These are phyloP conservation scores for Capsicum baccatum DNA, from an alignment of 257 asterid genomes.

Conservation along the genomic window DNA sequence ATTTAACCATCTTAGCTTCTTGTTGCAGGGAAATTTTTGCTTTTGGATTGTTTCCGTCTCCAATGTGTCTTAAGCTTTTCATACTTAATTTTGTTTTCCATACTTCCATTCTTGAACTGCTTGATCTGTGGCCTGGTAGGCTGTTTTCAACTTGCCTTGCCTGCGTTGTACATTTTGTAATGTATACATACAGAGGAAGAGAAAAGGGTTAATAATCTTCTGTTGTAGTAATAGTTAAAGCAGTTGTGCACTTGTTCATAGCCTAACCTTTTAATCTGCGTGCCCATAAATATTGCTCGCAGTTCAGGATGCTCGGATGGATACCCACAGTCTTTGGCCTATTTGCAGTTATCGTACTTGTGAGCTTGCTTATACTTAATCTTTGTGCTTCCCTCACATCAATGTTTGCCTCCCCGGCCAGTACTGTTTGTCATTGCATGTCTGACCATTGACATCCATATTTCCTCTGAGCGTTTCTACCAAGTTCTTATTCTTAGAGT, in stretches of 20 bases:
- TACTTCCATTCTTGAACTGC: slow-evolving; percentile 43
- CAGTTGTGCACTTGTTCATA: background rate
- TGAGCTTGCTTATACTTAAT: slow-evolving; percentile 61
- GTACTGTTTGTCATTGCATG: slow-evolving; percentile 69
- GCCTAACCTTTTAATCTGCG: background rate
- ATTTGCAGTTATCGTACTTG: slow-evolving; percentile 50
- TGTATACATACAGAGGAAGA: slow-evolving; percentile 49
- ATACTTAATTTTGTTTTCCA: background rate
- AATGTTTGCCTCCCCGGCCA: slow-evolving; percentile 81
- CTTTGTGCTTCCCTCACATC: slow-evolving; percentile 74
- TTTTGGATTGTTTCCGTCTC: slow-evolving; percentile 75
- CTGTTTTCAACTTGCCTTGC: slow-evolving; percentile 64
- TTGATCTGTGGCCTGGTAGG: slow-evolving; percentile 82
- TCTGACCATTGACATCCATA: background rate
- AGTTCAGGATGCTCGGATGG: slow-evolving; percentile 45
- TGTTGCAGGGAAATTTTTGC: slow-evolving; percentile 82
- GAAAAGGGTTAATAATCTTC: slow-evolving; percentile 49
- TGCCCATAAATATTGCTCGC: slow-evolving; percentile 30
- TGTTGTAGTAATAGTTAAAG: background rate
- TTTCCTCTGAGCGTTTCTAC: background rate
- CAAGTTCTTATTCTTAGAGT: background rate
- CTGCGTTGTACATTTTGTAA: slow-evolving; percentile 61
- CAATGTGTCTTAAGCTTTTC: slow-evolving; percentile 58
- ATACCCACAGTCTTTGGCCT: slow-evolving; percentile 51
- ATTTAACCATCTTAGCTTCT: slow-evolving; percentile 2